Evolutionary conservation across 2,329 filamentous ascomycete genomes (phyloP).

Genomic region (Scopulariopsis brevicaulis): DNA sequence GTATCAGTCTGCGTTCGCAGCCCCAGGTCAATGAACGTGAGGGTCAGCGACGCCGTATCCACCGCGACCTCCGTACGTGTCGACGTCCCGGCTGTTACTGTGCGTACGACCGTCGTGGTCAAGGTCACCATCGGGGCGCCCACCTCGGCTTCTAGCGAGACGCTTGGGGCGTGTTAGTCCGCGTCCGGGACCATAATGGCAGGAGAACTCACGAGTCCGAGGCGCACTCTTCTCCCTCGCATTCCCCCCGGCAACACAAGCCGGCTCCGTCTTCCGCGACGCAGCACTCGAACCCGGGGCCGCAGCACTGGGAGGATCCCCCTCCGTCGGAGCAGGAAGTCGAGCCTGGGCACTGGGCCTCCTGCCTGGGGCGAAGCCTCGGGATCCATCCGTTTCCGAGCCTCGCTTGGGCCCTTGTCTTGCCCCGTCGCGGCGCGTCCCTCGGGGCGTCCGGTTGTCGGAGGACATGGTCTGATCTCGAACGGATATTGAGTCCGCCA

Average conservation of each 20-base stretch:
- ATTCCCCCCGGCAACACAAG: neutral
- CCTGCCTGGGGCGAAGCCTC: neutral
- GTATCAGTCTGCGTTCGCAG: constrained; percentile 13
- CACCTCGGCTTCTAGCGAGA: neutral
- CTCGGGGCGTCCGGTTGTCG: neutral
- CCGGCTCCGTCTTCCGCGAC: neutral
- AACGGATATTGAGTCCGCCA: neutral
- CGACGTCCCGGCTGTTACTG: constrained; percentile 10
- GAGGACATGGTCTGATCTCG: neutral
- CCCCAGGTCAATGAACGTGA: constrained; percentile 14
- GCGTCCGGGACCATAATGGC: neutral
- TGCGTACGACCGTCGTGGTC: constrained; percentile 8
- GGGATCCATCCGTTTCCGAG: neutral
- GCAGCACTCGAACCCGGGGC: neutral
- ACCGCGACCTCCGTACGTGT: constrained; percentile 9
- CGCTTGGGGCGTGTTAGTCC: neutral
- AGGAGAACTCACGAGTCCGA: neutral
- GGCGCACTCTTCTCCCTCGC: neutral
- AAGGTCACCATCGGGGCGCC: neutral
- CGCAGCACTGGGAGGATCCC: constrained; percentile 2
- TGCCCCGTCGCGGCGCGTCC: neutral
- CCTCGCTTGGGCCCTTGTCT: neutral
- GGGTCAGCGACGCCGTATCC: constrained; percentile 10
- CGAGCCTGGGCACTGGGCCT: neutral
- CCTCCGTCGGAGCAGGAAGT: neutral